phyloP scores from a whole-genome alignment of 2,329 filamentous ascomycete genomes.

The Pseudogymnoascus sp. region DNA sequence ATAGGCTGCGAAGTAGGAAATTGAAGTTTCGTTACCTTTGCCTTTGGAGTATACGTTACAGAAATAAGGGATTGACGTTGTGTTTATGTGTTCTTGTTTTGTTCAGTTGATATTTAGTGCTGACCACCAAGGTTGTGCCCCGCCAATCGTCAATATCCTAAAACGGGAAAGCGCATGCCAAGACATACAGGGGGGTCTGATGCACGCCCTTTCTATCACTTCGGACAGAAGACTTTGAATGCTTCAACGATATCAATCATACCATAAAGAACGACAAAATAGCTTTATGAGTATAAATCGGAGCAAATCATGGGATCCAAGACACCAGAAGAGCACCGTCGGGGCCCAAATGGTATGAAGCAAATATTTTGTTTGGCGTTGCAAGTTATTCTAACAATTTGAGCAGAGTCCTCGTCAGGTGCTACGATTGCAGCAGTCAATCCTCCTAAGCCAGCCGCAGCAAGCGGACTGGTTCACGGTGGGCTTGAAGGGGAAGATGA shows the following conservation, averaged over 20 bases:
- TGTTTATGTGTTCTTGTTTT: not conserved
- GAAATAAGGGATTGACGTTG: not conserved
- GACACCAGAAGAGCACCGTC: conserved; percentile 5
- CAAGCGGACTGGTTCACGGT: not conserved
- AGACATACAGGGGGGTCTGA: not conserved
- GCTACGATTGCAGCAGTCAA: not conserved
- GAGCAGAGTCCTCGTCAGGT: not conserved
- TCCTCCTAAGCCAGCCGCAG: conserved; percentile 3
- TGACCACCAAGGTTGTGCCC: not conserved
- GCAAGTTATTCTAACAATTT: not conserved
- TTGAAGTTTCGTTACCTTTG: not conserved
- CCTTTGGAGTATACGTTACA: not conserved
- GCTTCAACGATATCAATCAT: not conserved
- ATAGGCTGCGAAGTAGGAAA: not conserved
- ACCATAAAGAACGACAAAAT: not conserved
- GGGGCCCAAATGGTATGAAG: conserved; percentile 4
- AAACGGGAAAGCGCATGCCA: not conserved
- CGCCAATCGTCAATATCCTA: not conserved
- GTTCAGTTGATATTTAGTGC: conserved; percentile 1
- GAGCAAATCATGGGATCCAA: not conserved
- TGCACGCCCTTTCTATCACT: conserved; percentile 1
- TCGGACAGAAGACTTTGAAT: not conserved
- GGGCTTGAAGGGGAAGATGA: conserved; percentile 25
- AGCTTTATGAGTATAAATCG: not conserved
- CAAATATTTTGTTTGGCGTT: not conserved